Percentiles rank a stretch among this genome's conserved stretches.
phyloP scores from a whole-genome alignment of 345 rosid genomes.

The Excoecaria cochinchinensis region DNA sequence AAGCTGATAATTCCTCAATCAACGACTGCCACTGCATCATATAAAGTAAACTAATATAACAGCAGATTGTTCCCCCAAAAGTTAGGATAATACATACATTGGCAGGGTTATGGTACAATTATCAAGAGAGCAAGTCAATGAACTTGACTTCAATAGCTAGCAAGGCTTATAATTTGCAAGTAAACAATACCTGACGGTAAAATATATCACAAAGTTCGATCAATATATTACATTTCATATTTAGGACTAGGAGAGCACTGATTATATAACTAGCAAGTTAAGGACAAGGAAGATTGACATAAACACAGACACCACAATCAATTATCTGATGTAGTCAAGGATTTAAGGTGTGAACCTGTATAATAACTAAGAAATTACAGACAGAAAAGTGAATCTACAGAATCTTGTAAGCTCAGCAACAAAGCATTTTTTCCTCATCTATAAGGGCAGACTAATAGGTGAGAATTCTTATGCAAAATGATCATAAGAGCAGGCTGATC shows the following conservation, averaged over 20 bases:
- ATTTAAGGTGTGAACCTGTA: not conserved
- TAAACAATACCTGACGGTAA: not conserved
- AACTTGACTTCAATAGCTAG: not conserved
- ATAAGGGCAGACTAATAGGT: not conserved
- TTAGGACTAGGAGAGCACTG: not conserved
- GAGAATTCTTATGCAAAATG: not conserved
- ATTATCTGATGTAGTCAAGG: not conserved
- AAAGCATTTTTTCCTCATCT: not conserved
- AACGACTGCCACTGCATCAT: constrained; percentile 82
- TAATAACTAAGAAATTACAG: not conserved
- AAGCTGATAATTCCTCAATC: constrained; percentile 82
- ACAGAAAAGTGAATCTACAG: not conserved
- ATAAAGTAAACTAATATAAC: not conserved
- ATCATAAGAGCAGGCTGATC: not conserved
- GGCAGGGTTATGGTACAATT: not conserved
- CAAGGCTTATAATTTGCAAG: not conserved
- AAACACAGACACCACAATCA: not conserved
- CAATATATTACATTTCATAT: not conserved
- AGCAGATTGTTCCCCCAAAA: not conserved
- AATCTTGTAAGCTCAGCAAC: not conserved
- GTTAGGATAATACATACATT: not conserved
- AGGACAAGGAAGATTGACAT: not conserved
- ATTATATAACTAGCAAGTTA: not conserved
- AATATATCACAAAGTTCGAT: not conserved
- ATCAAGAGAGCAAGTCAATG: not conserved